Evolutionary conservation across 352 stramenopile species (phyloP), one percentile per base, ranked within the genome.

Genomic region (Phytopythium aichiense): DNA sequence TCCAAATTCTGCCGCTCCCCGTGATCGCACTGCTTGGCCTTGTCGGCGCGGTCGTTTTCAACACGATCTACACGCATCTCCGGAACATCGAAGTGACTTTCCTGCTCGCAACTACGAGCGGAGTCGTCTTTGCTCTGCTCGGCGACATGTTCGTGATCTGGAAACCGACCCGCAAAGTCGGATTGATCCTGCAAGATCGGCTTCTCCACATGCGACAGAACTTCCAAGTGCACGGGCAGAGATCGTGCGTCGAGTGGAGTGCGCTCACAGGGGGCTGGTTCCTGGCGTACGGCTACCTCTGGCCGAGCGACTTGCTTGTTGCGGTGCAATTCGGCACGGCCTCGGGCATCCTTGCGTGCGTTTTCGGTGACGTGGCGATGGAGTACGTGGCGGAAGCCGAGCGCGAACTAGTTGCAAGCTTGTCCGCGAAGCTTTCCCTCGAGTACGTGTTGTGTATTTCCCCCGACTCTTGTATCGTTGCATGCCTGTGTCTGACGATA

Each of bases 61-160:
- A 95, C 67, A 90, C 87, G 58, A 95, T 95, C 66, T 95, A 93
- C 66, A 93, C 87, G 6, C 77, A 95, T 30, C 58, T 93, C 35
- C 71, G 79, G 15, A 88, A 81, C 58, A 92, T 95, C 30, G 84
- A 92, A 63, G 73, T 95, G 45, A 81, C 87, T 13, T 95, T 95
- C 60, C 76, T 87, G 25, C 68, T 95, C 18, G 84, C 87, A 1
- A 95, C 84, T 0, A 79, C 77, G 8, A 95, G 81, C 56, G 82
- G 87, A 12, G 76, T 95, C 18, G 74, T 85, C 22, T 93, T 95
- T 54, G 79, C 82, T 33, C 63, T 93, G 42, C 68, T 92, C 3
- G 87, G 79, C 1, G 87, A 95, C 52, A 87, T 95, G 65, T 93
- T 95, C 67, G 84, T 93, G 31, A 91, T 92, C 56, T 95, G 87